Evolutionary conservation across 495 filamentous ascomycete genomes (phyloP), one percentile per base, ranked within the genome.

Genomic region (Aspergillus conjunctus): DNA sequence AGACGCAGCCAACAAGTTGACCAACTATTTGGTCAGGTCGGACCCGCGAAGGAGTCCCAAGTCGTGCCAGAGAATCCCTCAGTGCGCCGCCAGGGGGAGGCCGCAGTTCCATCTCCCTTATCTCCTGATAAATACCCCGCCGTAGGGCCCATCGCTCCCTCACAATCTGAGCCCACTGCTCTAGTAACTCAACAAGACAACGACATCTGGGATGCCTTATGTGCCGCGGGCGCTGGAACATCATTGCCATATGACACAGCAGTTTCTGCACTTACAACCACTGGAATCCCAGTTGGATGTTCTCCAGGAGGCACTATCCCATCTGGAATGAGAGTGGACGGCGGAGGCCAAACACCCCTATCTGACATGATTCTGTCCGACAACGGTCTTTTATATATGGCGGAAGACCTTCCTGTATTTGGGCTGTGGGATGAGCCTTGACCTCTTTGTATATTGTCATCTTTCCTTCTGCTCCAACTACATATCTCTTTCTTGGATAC

Each of bases 261-360:
- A 8, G 80, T 85, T 20, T 77, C 81, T 8, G 76, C 82, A 14
- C 68, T 86, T 5, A 78, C 75, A 5, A 81, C 75, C 12, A 77
- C 77, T 1, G 76, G 79, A 0, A 71, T 79, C 45, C 74, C 78
- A 5, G 66, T 74, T 10, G 69, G 69, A 30, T 76, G 70, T 41
- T 79, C 79, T 12, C 75, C 75, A 11, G 78, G 79, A 34, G 68
- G 74, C 0, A 78, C 79, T 6, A 67, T 74, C 44, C 71, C 70
- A 12, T 21, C 66, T 1, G 63, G 55, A 1, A 57, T 45, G 26
- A 39, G 53, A 22, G 45, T 49, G 15, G 58, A 53, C 0, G 64
- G 64, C 5, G 64, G 66, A 8, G 68, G 71, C 9, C 73, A 73
- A 7, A 77, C 75, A 5, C 75, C 75, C 0, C 63, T 77, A 0